Base-by-base conservation (phyloP, 768 basidiomycete species). In the Cystobasidium tubakii region DNA sequence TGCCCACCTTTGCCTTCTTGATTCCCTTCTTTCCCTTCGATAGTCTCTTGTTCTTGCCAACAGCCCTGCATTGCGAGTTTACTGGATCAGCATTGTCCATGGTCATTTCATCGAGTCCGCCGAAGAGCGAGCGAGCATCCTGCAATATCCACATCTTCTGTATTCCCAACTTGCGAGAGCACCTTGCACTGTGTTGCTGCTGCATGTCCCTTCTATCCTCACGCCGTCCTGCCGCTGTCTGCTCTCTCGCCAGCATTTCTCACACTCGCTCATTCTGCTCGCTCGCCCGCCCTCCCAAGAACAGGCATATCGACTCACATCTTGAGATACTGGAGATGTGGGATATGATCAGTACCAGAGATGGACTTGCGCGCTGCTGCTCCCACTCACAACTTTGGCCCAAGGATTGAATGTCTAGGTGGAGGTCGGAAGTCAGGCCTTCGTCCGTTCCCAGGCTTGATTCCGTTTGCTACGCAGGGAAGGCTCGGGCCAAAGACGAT, bases 1-100 rank as follows among this genome's bases (percentile, higher is more conserved):
- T n/a, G n/a, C 31, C 21, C 57, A 44, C 63, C 82, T 96, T 93
- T 89, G 98, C 96, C 86, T 98, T 99, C 92, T 99, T 99, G 86
- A 97, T 89, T 82, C 92, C 92, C 86, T 94, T 94, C 87, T 94
- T 94, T 80, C 92, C 92, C 85, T 96, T 96, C 63, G 92, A 93
- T 79, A 94, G 87, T 82, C 92, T 89, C 85, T 99, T 71, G 69
- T 71, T 71, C 34, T 71, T 71, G 25, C 69, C 69, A n/a, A 60
- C 54, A 71, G 66, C 66, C 66, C 42, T 69, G 29, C 21, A 65
- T 9, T 42, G 33, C 31, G 34, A 39, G 13, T 21, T 9, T 33
- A 33, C 62, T 6, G 31, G 4, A 63, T 33, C 62, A 63, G 29
- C 23, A 55, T 55, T n/a, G n/a, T 54, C 27, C 53, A 10, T 54